phyloP scores from a whole-genome alignment of 495 filamentous ascomycete genomes.

The Hypoxylon perforatum region DNA sequence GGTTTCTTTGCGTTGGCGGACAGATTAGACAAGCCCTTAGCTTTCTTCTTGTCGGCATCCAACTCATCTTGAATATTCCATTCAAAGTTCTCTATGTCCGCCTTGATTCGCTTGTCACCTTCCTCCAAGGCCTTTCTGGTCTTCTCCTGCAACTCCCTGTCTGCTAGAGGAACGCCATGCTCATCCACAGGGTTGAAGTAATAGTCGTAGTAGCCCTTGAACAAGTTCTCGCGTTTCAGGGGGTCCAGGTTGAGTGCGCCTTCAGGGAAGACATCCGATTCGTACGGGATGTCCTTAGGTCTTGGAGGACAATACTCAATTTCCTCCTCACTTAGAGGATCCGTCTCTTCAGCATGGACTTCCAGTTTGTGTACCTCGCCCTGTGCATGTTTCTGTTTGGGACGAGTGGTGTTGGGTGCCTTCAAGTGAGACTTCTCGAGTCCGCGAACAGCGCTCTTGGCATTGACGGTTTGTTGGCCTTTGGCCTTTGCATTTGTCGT shows the following conservation, averaged over 20 bases:
- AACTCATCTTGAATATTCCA: conserved; percentile 58
- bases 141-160: conserved; percentile 70
- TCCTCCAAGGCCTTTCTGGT: conserved; percentile 62
- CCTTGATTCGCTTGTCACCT: conserved; percentile 69
- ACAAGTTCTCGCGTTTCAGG: conserved; percentile 70
- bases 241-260: conserved; percentile 60
- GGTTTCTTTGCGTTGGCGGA: conserved; percentile 36
- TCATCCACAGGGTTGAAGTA: conserved; percentile 74
- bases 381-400: conserved; percentile 53
- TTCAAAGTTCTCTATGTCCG: conserved; percentile 65
- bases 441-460: conserved; percentile 53
- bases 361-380: conserved; percentile 58
- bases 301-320: conserved; percentile 62
- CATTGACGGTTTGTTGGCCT: conserved; percentile 64
- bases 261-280: conserved; percentile 79
- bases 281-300: conserved; percentile 72
- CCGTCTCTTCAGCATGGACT: conserved; percentile 51
- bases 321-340: conserved; percentile 66
- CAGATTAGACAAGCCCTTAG: conserved; percentile 21
- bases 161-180: conserved; percentile 70
- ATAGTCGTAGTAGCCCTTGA: conserved; percentile 71
- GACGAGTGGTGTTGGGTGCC: conserved; percentile 50
- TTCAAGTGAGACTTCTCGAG: conserved; percentile 55
- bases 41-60: conserved; percentile 48
- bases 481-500: conserved; percentile 94